These are phyloP conservation scores for Camelina laxa DNA, from an alignment of 345 rosid species.

Conservation along the genomic window DNA sequence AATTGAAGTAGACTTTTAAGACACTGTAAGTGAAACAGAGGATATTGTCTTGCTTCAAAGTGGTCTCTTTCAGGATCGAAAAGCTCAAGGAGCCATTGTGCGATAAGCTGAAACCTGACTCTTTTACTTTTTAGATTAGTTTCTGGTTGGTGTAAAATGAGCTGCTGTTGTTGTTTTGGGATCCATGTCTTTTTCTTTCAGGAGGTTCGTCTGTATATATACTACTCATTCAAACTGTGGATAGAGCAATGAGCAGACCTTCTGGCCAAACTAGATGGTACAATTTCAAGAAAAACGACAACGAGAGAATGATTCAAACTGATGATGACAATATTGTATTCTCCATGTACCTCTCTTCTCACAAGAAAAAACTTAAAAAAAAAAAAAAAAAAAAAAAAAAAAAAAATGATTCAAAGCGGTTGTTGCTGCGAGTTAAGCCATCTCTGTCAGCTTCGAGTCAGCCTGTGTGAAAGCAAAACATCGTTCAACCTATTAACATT, in stretches of 20 bases:
- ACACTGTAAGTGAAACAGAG: neutral
- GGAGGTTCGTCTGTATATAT: neutral
- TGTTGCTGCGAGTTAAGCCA: conserved; percentile 3
- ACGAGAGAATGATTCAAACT: too few species aligned
- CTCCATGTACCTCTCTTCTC: too few species aligned
- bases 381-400: too few species aligned
- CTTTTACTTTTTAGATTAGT: too few species aligned
- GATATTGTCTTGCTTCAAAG: neutral
- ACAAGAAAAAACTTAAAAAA: too few species aligned
- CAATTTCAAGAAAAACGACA: too few species aligned
- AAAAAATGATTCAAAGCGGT: conserved; percentile 3
- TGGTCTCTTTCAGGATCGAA: neutral
- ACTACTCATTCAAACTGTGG: neutral
- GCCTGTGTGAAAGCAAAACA: conserved; percentile 6
- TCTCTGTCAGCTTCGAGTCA: conserved; percentile 25
- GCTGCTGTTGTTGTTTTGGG: neutral
- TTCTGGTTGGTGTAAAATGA: neutral
- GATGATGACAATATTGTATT: too few species aligned
- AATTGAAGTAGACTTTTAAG: conserved; percentile 12
- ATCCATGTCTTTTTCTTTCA: neutral
- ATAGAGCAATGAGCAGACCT: neutral
- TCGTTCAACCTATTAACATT: neutral
- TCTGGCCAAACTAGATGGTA: neutral
- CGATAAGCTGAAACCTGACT: neutral
- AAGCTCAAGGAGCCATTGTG: neutral